phyloP scores from a whole-genome alignment of 352 stramenopile genomes.

The Elongisporangium anandrum region DNA sequence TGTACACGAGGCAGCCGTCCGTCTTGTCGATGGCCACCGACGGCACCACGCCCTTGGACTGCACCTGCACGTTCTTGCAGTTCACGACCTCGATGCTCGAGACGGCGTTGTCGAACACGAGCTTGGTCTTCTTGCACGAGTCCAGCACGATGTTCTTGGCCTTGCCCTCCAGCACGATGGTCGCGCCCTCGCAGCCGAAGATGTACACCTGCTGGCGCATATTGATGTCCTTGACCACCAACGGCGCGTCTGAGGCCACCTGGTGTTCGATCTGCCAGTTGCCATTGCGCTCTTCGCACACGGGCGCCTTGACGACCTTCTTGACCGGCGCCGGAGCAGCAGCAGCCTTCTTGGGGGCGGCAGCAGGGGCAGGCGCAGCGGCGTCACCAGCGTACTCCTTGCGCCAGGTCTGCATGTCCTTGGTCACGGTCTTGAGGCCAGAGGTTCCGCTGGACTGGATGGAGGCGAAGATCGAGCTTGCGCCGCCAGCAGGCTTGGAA shows the following conservation, averaged over 20 bases:
- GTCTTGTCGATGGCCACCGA: conserved; percentile 99
- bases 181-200: conserved; percentile 93
- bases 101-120: conserved; percentile 96
- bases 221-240: conserved; percentile 89
- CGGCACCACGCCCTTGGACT: conserved; percentile 91
- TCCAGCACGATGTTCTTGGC: conserved; percentile 97
- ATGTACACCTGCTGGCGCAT: conserved; percentile 97
- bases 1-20: conserved; percentile 94
- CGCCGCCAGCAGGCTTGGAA: conserved; percentile 41
- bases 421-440: conserved; percentile 94
- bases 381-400: conserved; percentile 89
- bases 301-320: conserved; percentile 41
- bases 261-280: conserved; percentile 99
- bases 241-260: conserved; percentile 42
- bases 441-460: conserved; percentile 91
- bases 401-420: conserved; percentile 97
- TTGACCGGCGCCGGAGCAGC: conserved; percentile 28
- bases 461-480: conserved; percentile 86
- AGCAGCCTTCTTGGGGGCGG: conserved; percentile 11
- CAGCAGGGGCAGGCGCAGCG: conserved; percentile 11
- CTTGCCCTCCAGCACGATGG: conserved; percentile 96
- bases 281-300: conserved; percentile 88
- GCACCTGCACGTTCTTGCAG: conserved; percentile 96
- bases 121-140: conserved; percentile 93
- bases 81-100: conserved; percentile 98